Evolutionary conservation across 257 asterid genomes (phyloP).

Genomic region (Primulina huaijiensis): DNA sequence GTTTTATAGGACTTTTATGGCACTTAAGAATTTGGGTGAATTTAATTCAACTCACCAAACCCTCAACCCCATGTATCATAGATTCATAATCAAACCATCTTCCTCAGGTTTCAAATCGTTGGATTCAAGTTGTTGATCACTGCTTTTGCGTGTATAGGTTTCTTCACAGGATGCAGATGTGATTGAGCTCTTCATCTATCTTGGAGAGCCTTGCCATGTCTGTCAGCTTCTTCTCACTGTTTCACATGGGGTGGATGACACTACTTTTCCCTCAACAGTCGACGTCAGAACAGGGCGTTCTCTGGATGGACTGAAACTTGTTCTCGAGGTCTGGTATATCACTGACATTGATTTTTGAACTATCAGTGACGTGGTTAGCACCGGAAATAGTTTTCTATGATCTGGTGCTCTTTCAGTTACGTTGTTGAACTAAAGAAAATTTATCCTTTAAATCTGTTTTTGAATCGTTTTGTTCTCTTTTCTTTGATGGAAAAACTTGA

Average conservation of each 20-base stretch:
- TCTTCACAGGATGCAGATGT: constrained; percentile 90
- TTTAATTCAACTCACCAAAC: not conserved
- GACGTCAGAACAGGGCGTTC: constrained; percentile 90
- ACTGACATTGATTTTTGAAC: constrained; percentile 35
- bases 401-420: constrained; percentile 4
- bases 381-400: not conserved
- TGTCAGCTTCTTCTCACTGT: constrained; percentile 88
- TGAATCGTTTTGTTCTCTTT: not conserved
- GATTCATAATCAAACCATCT: not conserved
- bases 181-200: constrained; percentile 89
- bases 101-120: not conserved
- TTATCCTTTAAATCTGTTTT: not conserved
- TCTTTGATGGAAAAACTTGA: constrained; percentile 20
- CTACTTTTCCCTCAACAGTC: constrained; percentile 86
- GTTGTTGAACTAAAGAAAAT: constrained; percentile 1
- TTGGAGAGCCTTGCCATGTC: constrained; percentile 95
- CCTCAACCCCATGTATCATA: not conserved
- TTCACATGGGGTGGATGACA: constrained; percentile 96
- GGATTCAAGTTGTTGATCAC: not conserved
- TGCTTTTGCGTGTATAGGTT: constrained; percentile 48
- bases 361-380: constrained; percentile 19
- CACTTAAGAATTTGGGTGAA: constrained; percentile 3
- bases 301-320: constrained; percentile 87
- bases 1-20: constrained; percentile 18
- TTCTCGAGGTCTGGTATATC: constrained; percentile 81